Conservation (phyloP, 2,329 filamentous ascomycete species). For the Hymenoscyphus linearis region DNA sequence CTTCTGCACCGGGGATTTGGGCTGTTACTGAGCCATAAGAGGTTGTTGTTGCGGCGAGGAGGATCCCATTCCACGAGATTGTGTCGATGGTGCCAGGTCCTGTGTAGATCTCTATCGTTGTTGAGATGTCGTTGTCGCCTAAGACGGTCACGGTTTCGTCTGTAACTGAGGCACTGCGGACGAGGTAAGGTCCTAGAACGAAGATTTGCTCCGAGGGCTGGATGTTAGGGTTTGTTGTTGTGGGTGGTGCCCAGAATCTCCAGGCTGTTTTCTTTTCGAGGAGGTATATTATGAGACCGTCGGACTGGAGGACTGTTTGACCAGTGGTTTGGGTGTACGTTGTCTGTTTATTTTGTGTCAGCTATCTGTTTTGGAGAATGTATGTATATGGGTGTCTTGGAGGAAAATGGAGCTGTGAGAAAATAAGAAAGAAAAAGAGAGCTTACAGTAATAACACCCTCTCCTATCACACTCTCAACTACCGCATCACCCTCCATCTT, state of each 20-base stretch:
- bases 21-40: constrained; percentile 42
- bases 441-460: neutral
- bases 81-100: constrained; percentile 37
- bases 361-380: neutral
- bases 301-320: constrained; percentile 42
- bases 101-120: constrained; percentile 39
- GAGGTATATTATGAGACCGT: constrained; percentile 45
- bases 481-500: neutral
- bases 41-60: constrained; percentile 34
- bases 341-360: constrained; percentile 25
- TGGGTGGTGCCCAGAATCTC: constrained; percentile 50
- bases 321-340: constrained; percentile 44
- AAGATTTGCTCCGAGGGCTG: constrained; percentile 42
- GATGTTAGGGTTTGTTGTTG: constrained; percentile 41
- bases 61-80: constrained; percentile 43
- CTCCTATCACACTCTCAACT: neutral
- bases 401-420: too few species aligned
- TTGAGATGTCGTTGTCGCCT: constrained; percentile 38
- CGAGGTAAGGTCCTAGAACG: constrained; percentile 40
- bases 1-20: constrained; percentile 35
- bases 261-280: constrained; percentile 49
- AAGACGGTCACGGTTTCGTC: constrained; percentile 33
- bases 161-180: constrained; percentile 36
- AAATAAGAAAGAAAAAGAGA: neutral
- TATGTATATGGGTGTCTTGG: too few species aligned